Percentiles rank a stretch among this genome's conserved stretches.
These are phyloP conservation scores for Taxillus chinensis DNA, from an alignment of 164 flowering plant genomes.

Conservation along the genomic window DNA sequence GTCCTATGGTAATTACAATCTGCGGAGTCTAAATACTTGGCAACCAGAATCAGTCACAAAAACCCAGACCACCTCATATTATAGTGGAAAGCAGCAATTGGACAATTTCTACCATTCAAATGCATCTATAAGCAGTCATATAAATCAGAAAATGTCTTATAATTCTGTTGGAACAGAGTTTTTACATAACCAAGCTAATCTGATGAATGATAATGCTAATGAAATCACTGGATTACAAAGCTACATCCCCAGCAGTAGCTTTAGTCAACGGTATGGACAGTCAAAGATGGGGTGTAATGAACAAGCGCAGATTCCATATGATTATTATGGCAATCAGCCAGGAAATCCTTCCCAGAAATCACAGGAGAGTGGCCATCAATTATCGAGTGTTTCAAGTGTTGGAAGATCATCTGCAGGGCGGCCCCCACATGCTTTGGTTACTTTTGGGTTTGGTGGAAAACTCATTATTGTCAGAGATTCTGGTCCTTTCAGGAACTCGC, in stretches of 20 bases:
- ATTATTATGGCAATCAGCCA: constrained; percentile 32
- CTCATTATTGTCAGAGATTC: constrained; percentile 68
- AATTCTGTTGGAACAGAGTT: constrained; percentile 23
- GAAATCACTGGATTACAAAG: constrained; percentile 20
- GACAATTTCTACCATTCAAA: constrained; percentile 21
- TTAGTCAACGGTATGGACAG: constrained; percentile 30
- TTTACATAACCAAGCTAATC: constrained; percentile 22
- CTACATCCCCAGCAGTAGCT: constrained; percentile 29
- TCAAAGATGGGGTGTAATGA: constrained; percentile 26
- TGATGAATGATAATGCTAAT: constrained; percentile 19
- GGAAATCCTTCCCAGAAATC: constrained; percentile 28
- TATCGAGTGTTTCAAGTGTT: constrained; percentile 25
- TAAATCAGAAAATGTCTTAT: constrained; percentile 23
- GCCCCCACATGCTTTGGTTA: constrained; percentile 88
- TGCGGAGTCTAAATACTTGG: constrained; percentile 28
- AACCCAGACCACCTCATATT: constrained; percentile 14
- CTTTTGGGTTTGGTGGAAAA: constrained; percentile 99
- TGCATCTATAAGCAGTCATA: constrained; percentile 15
- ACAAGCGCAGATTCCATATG: constrained; percentile 26
- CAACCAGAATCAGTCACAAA: constrained; percentile 24
- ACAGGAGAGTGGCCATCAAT: constrained; percentile 27
- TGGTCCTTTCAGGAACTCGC: constrained; percentile 22
- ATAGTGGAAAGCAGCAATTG: constrained; percentile 23
- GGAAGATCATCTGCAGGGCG: constrained; percentile 85
- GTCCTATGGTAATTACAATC: constrained; percentile 21